phyloP scores from a whole-genome alignment of 2,329 filamentous ascomycete species.

The Rhynchosporium graminicola region DNA sequence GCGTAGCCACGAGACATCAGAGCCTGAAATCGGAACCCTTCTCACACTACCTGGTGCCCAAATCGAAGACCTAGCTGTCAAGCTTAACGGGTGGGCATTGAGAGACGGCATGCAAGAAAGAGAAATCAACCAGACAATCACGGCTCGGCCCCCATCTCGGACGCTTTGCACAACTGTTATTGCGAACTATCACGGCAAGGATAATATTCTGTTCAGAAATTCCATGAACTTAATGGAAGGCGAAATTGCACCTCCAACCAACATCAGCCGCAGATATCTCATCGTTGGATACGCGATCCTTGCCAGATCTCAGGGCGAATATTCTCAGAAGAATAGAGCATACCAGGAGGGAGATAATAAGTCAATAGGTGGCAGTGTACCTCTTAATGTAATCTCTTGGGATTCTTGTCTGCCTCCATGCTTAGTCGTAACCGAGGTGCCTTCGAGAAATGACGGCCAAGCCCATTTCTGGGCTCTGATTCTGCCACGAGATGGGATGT shows the following conservation, averaged over 20 bases:
- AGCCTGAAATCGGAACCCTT: not conserved
- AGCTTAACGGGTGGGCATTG: slow-evolving; percentile 1
- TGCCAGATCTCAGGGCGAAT: not conserved
- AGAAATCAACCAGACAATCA: not conserved
- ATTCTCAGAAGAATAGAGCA: not conserved
- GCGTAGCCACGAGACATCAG: no score
- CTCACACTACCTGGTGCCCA: not conserved
- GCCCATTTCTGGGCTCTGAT: not conserved
- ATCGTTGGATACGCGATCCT: slow-evolving; percentile 2
- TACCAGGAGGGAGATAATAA: not conserved
- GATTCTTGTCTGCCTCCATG: not conserved
- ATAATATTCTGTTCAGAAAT: not conserved
- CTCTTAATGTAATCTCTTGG: not conserved
- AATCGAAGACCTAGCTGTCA: not conserved
- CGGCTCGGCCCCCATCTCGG: not conserved
- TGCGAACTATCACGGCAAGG: not conserved
- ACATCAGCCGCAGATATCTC: not conserved
- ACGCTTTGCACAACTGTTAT: not conserved
- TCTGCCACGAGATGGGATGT: not conserved
- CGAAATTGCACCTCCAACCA: not conserved
- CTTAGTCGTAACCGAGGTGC: not conserved
- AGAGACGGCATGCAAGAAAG: not conserved
- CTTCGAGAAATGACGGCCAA: not conserved
- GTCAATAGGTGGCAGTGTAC: not conserved
- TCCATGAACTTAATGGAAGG: not conserved